Base-by-base conservation (phyloP, 164 flowering plant genomes). In the Kingdonia uniflora region DNA sequence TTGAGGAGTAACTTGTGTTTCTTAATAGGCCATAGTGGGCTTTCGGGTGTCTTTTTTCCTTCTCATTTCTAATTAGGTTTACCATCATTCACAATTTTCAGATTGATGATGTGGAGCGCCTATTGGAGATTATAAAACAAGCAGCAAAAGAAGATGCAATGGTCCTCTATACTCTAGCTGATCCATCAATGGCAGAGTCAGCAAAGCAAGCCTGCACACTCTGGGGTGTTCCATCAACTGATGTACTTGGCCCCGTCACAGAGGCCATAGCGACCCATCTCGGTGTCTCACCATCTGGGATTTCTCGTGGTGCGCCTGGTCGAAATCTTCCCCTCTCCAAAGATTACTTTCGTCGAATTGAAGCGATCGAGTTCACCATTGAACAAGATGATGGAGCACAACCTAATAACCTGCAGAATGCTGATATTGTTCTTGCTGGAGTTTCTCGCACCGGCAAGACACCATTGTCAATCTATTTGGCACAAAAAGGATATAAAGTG, bases 361-460 rank as follows among this genome's bases (percentile, higher is more conserved):
- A 90, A 59, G 94, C 95, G 6, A 65, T 90, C 42, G 97, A 90
- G 46, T 90, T 87, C 62, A 85, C 97, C 53, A 85, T 90, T 54
- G 87, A 87, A 71, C 95, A 90, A 64, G 97, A 90, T 61, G 97
- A 90, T 61, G 97, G 97, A 0, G 95, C 95, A 2, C 64, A 71
- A 13, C 95, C 97, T 8, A 67, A 71, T 29, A 87, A 85, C 62
- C 59, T 90, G 51, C 59, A 63, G 58, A 76, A 68, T 38, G 95
- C 96, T 19, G 95, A 90, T 59, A 77, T 90, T 50, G 69, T 87
- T 35, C 91, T 90, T 23, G 65, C 84, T 39, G 97, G 96, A 17
- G 97, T 90, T 22, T 87, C 95, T 33, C 82, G 97, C 8, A 82
- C 95, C 2, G 95, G 95, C 14, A 90, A 90, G 69, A 90, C 97